phyloP scores from a whole-genome alignment of 306 rosid species.

The Castanopsis chinensis region DNA sequence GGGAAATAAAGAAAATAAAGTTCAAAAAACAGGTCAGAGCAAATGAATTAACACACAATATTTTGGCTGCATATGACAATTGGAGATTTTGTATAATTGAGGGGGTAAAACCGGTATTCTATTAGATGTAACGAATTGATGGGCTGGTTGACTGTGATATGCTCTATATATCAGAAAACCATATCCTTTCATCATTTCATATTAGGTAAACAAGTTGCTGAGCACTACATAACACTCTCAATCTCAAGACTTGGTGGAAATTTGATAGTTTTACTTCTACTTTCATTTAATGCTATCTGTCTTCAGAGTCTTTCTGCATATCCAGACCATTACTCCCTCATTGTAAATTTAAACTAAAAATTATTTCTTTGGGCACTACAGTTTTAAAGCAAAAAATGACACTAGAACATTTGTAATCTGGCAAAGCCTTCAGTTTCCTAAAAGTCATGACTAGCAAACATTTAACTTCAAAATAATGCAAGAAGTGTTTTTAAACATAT shows the following conservation, averaged over 20 bases:
- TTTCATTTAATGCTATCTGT: not conserved
- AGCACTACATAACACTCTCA: not conserved
- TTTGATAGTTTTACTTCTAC: not conserved
- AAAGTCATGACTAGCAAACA: not conserved
- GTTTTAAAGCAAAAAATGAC: not conserved
- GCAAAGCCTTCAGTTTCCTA: not conserved
- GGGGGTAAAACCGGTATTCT: not conserved
- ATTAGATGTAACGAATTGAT: not conserved
- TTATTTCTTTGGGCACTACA: not conserved
- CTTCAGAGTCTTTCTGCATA: not conserved
- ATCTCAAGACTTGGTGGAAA: not conserved
- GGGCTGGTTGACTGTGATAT: not conserved
- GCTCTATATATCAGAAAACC: not conserved
- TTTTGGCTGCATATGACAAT: not conserved
- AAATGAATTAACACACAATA: not conserved
- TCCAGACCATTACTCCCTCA: not conserved
- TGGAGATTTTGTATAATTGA: not conserved
- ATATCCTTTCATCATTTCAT: not conserved
- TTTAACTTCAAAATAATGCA: not conserved
- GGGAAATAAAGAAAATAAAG: not conserved
- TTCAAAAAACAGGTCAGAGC: not conserved
- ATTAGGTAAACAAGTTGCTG: not conserved
- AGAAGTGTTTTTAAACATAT: not conserved
- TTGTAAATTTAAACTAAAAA: not conserved
- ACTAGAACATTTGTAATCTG: not conserved